phyloP scores from a whole-genome alignment of 2,329 filamentous ascomycete genomes.

The Hymenotorrendiella dingleyae region DNA sequence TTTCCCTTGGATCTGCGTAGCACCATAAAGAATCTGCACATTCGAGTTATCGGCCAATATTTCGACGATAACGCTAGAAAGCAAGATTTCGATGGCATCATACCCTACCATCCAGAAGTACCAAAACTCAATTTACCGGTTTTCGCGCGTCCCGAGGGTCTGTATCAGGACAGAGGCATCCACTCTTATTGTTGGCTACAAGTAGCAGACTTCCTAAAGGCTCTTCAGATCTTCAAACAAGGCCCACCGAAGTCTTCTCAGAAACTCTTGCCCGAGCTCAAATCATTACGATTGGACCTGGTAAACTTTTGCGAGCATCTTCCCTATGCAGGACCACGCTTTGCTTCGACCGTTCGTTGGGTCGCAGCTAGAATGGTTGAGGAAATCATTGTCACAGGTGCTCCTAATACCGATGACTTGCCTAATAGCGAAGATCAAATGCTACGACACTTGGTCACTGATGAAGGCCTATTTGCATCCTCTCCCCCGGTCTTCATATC shows the following conservation, averaged over 20 bases:
- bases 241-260: conserved; percentile 1
- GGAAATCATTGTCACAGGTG: conserved; percentile 14
- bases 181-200: conserved; percentile 23
- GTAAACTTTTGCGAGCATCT: conserved; percentile 22
- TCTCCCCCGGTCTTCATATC: conserved; percentile 13
- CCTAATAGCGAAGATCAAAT: conserved; percentile 6
- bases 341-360: conserved; percentile 16
- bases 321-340: conserved; percentile 7
- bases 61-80: conserved; percentile 42
- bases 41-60: conserved; percentile 50
- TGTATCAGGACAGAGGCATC: conserved; percentile 14
- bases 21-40: conserved; percentile 40
- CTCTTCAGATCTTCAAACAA: conserved; percentile 6
- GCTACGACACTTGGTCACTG: conserved; percentile 12
- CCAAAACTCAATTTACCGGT: conserved; percentile 9
- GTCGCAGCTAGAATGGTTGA: conserved; percentile 15
- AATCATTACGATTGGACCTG: conserved; percentile 15
- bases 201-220: conserved; percentile 17
- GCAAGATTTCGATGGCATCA: conserved; percentile 8
- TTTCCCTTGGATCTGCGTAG: conserved; percentile 38
- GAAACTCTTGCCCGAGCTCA: conserved; percentile 15
- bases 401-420: neutral
- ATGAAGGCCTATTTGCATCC: conserved; percentile 15
- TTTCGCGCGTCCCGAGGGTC: conserved; percentile 10
- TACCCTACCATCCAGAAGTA: conserved; percentile 11